phyloP scores from a whole-genome alignment of 163 green algal genomes.

The Trebouxiophyceae sp. region DNA sequence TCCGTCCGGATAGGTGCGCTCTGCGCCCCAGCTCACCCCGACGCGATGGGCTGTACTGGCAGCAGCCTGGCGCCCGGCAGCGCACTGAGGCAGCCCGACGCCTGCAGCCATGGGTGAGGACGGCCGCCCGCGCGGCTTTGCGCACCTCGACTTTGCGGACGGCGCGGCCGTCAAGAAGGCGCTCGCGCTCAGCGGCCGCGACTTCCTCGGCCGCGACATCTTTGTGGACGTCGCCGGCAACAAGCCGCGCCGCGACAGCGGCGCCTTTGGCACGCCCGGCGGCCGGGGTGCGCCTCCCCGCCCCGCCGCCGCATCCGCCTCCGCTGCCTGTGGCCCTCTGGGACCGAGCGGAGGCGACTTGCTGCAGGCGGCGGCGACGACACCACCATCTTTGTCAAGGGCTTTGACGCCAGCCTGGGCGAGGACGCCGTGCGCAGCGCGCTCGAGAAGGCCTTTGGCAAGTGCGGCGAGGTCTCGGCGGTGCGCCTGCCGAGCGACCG shows the following conservation, averaged over 20 bases:
- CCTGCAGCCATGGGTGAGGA: constrained; percentile 20
- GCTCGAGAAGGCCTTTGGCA: constrained; percentile 64
- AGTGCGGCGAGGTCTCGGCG: constrained; percentile 63
- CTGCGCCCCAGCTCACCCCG: background rate
- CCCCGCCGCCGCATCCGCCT: background rate
- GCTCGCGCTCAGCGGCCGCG: constrained; percentile 41
- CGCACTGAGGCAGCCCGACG: background rate
- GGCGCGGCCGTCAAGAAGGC: constrained; percentile 57
- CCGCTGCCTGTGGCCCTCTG: background rate
- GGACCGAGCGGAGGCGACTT: background rate
- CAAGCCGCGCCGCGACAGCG: constrained; percentile 19
- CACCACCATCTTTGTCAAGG: constrained; percentile 89
- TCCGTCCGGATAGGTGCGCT: constrained; percentile 57
- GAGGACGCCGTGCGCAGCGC: constrained; percentile 61
- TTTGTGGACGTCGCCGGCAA: constrained; percentile 65
- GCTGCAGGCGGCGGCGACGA: background rate
- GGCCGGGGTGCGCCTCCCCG: background rate
- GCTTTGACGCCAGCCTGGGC: constrained; percentile 72
- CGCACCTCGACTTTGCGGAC: constrained; percentile 79
- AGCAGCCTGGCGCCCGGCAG: background rate
- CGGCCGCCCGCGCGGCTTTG: constrained; percentile 72
- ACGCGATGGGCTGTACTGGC: background rate
- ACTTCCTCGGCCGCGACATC: constrained; percentile 61
- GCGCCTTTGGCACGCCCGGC: background rate
- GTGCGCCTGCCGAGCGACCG: constrained; percentile 67